Conservation (phyloP, 2,329 filamentous ascomycete species). For the Cladosporium sp. region DNA sequence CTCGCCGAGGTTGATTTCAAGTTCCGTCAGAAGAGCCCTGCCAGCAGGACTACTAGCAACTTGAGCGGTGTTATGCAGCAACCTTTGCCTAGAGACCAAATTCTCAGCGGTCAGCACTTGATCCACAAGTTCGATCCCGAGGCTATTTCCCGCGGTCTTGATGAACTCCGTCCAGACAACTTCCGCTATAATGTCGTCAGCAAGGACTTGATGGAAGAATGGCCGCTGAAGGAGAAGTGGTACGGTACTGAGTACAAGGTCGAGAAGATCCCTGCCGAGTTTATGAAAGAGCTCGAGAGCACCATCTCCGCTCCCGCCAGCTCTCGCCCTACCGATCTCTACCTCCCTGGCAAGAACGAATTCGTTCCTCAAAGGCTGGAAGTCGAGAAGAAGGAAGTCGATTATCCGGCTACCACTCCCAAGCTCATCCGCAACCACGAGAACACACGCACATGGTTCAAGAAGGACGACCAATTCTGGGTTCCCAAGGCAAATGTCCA, state of each 20-base stretch:
- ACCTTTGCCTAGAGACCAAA: slow-evolving; percentile 76
- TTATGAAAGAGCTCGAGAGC: slow-evolving; percentile 62
- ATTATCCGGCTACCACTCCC: slow-evolving; percentile 66
- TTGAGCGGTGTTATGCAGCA: slow-evolving; percentile 88
- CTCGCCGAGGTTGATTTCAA: slow-evolving; percentile 92
- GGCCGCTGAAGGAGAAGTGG: slow-evolving; percentile 91
- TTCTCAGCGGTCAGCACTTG: slow-evolving; percentile 73
- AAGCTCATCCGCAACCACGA: slow-evolving; percentile 81
- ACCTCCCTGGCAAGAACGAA: slow-evolving; percentile 88
- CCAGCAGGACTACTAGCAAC: slow-evolving; percentile 81
- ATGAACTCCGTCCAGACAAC: slow-evolving; percentile 77
- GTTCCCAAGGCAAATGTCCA: slow-evolving; percentile 89
- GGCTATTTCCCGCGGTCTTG: slow-evolving; percentile 69
- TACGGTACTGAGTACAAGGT: slow-evolving; percentile 92
- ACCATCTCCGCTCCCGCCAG: slow-evolving; percentile 42
- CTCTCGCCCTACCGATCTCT: slow-evolving; percentile 64
- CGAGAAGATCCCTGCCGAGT: slow-evolving; percentile 71
- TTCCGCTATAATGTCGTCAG: slow-evolving; percentile 80
- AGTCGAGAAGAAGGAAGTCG: slow-evolving; percentile 89
- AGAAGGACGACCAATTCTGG: slow-evolving; percentile 98
- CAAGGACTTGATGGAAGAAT: slow-evolving; percentile 75
- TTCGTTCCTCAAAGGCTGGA: slow-evolving; percentile 92
- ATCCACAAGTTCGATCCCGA: slow-evolving; percentile 75
- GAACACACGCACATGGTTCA: slow-evolving; percentile 82
- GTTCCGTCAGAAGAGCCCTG: slow-evolving; percentile 87